Conservation (phyloP, 2,329 filamentous ascomycete genomes). For the Alternaria incomplexa region DNA sequence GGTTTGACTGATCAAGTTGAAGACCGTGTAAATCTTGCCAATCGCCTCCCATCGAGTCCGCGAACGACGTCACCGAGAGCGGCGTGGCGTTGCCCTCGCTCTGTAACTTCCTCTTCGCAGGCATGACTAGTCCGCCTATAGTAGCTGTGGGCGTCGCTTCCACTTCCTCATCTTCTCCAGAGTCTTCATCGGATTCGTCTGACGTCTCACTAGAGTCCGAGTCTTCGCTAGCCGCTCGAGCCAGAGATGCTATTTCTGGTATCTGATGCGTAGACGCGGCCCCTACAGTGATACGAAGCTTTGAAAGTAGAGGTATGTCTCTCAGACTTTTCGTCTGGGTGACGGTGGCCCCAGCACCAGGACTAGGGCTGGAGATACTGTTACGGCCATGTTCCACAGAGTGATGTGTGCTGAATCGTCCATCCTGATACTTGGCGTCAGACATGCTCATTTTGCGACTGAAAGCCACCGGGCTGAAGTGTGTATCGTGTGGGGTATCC, state of each 20-base stretch:
- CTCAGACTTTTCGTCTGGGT: slow-evolving; percentile 28
- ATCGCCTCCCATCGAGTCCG: slow-evolving; percentile 42
- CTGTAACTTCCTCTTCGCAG: slow-evolving; percentile 42
- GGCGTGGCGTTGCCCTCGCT: slow-evolving; percentile 47
- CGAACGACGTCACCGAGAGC: slow-evolving; percentile 43
- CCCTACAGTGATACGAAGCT: slow-evolving; percentile 38
- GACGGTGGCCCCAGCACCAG: not conserved
- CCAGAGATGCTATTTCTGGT: slow-evolving; percentile 23
- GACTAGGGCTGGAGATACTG: not conserved
- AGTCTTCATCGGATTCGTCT: slow-evolving; percentile 29
- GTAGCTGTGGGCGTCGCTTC: slow-evolving; percentile 21
- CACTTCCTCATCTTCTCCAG: slow-evolving; percentile 23
- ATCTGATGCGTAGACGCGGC: slow-evolving; percentile 27
- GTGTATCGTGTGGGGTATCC: slow-evolving; percentile 46
- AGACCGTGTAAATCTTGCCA: slow-evolving; percentile 31
- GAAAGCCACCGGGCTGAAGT: slow-evolving; percentile 61
- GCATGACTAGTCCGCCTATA: slow-evolving; percentile 22
- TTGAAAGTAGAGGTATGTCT: slow-evolving; percentile 39
- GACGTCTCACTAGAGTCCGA: slow-evolving; percentile 38
- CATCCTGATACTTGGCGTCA: slow-evolving; percentile 61
- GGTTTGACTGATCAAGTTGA: slow-evolving; percentile 36
- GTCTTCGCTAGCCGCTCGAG: slow-evolving; percentile 28
- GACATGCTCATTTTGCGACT: slow-evolving; percentile 55
- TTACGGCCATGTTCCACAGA: slow-evolving; percentile 2
- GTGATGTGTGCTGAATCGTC: slow-evolving; percentile 48